These are phyloP conservation scores for Nemania diffusa DNA, from an alignment of 2,329 filamentous ascomycete species.

Conservation along the genomic window DNA sequence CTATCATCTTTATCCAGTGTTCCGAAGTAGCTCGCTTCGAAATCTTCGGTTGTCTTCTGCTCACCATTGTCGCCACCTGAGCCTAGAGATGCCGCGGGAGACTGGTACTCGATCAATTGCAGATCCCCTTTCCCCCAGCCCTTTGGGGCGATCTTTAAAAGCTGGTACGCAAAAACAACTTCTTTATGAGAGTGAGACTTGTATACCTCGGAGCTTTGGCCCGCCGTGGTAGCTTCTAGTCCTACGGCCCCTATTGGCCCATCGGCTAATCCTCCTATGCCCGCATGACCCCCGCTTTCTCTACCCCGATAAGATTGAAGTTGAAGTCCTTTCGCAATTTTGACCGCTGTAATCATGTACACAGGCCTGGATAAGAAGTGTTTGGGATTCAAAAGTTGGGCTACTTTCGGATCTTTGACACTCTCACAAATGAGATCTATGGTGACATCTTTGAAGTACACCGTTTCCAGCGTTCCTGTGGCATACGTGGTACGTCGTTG, in stretches of 20 bases:
- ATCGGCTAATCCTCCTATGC: not conserved
- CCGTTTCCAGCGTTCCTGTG: not conserved
- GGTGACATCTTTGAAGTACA: not conserved
- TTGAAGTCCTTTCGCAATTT: not conserved
- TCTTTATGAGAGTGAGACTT: not conserved
- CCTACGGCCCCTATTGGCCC: not conserved
- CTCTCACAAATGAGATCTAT: not conserved
- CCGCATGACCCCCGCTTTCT: not conserved
- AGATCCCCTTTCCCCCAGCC: not conserved
- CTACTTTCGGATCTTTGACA: not conserved
- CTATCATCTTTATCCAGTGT: too few relatives aligned
- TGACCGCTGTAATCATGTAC: slow-evolving; percentile 5
- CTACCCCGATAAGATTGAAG: not conserved
- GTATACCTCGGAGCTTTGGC: too few relatives aligned
- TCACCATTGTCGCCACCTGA: not conserved
- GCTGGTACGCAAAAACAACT: slow-evolving; percentile 9
- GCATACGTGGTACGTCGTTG: not conserved
- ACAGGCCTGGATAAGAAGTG: not conserved
- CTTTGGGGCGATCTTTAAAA: not conserved
- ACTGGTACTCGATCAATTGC: not conserved
- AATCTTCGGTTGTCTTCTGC: too few relatives aligned
- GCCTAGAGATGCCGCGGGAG: not conserved
- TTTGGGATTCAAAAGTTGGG: not conserved
- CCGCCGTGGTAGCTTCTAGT: too few relatives aligned
- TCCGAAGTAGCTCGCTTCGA: too few relatives aligned